Evolutionary conservation across 2,329 filamentous ascomycete species (phyloP).

Genomic region (Sphaerulina musiva): DNA sequence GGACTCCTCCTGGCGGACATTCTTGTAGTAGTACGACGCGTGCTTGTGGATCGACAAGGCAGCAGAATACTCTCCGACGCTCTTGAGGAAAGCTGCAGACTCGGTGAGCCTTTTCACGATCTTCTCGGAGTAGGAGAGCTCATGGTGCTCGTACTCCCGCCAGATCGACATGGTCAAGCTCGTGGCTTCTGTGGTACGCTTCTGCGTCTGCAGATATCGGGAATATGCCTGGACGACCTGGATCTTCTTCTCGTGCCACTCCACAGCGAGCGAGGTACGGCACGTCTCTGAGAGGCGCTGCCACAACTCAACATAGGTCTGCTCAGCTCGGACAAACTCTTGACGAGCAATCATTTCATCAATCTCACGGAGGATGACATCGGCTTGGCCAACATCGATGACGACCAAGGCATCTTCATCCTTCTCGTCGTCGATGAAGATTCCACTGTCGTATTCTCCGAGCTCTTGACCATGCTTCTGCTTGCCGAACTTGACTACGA

Average conservation of each 20-base stretch:
- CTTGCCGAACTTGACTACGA: constrained; percentile 26
- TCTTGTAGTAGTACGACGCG: constrained; percentile 32
- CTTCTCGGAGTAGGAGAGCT: constrained; percentile 25
- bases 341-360: constrained; percentile 34
- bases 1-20: constrained; percentile 31
- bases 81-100: constrained; percentile 43
- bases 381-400: constrained; percentile 33
- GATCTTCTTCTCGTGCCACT: constrained; percentile 46
- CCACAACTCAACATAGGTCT: constrained; percentile 47
- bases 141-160: constrained; percentile 46
- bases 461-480: constrained; percentile 21
- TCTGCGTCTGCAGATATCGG: constrained; percentile 43
- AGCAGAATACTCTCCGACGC: constrained; percentile 40
- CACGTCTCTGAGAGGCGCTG: constrained; percentile 45
- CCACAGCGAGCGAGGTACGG: constrained; percentile 37
- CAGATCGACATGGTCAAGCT: constrained; percentile 43
- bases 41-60: constrained; percentile 46
- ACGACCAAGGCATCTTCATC: constrained; percentile 30
- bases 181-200: constrained; percentile 41
- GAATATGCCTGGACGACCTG: constrained; percentile 43
- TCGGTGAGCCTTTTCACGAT: constrained; percentile 31
- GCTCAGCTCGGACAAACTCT: constrained; percentile 37
- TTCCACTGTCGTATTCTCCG: constrained; percentile 31
- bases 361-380: constrained; percentile 36
- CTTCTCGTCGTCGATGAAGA: constrained; percentile 40